phyloP scores from a whole-genome alignment of 2,329 filamentous ascomycete species.

The Domatiomyces catenatus region DNA sequence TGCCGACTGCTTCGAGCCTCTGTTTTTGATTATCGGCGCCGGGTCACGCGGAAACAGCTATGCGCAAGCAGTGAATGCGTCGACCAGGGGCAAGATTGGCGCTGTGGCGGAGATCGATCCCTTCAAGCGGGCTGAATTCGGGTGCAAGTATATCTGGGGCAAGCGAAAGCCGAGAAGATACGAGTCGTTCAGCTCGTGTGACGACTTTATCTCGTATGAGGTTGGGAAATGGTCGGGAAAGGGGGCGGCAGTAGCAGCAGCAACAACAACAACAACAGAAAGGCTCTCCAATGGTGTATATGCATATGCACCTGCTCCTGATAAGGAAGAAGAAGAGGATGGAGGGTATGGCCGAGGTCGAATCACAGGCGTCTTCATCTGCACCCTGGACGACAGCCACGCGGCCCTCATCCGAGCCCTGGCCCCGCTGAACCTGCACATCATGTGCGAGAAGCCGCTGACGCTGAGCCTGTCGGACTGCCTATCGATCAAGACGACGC shows the following conservation, averaged over 20 bases:
- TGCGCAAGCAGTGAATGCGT: conserved; percentile 48
- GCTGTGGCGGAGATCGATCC: conserved; percentile 68
- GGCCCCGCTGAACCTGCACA: conserved; percentile 54
- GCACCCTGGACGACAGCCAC: conserved; percentile 79
- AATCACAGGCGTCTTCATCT: conserved; percentile 45
- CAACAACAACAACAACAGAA: conserved; percentile 38
- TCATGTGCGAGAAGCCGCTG: conserved; percentile 92
- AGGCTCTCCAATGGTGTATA: too few relatives aligned
- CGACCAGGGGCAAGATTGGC: conserved; percentile 35
- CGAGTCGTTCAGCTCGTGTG: conserved; percentile 59
- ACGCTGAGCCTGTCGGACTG: conserved; percentile 67
- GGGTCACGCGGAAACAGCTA: conserved; percentile 66
- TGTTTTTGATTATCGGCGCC: conserved; percentile 64
- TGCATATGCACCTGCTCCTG: conserved; percentile 37
- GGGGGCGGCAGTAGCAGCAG: too few relatives aligned
- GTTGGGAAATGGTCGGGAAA: too few relatives aligned
- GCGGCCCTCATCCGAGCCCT: conserved; percentile 63
- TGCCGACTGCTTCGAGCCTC: conserved; percentile 2
- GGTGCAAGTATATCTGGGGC: conserved; percentile 58
- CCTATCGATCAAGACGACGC: conserved; percentile 32
- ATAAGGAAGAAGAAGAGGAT: conserved; percentile 31
- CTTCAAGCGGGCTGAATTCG: conserved; percentile 61
- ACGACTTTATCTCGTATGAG: too few relatives aligned
- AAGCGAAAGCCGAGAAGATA: conserved; percentile 36
- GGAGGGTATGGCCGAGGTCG: conserved; percentile 36